Base-by-base conservation (phyloP, 2,329 filamentous ascomycete genomes). In the Trichoderma sp. region DNA sequence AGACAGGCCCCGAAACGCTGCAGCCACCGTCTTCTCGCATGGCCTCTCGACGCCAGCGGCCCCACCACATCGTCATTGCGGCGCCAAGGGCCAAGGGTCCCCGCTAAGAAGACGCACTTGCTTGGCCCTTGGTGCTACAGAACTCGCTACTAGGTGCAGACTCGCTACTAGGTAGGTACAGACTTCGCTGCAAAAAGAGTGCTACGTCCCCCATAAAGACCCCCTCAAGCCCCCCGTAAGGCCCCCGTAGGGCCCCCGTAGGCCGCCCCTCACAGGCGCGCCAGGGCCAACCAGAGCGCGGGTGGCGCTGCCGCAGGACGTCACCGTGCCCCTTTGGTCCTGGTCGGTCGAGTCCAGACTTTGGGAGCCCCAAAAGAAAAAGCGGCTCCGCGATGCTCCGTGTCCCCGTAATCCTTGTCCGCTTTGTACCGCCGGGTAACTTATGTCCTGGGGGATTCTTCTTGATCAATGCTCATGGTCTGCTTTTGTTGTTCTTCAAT, bases 321-420 rank as follows among this genome's bases (percentile, higher is more conserved):
- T 75, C 74, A 75, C 74, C 71, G 73, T 69, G 51, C 73, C 72
- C 70, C 70, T 70, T 71, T 67, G 36, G 60, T 34, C 72, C 73
- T 74, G 74, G 73, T 47, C 74, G 66, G 39, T 56, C 28, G 71
- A 67, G 73, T 75, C 74, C 62, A 75, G 74, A 76, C 69, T 58
- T 71, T 71, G 43, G 24, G 30, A 36, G 32, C 61, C 69, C 69
- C 47, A 71, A 58, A 71, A 60, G 47, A 57, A 64, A 71, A 64
- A 71, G 60, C 61, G 69, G 61, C 34, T 71, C 69, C 58, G 60
- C 60, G 43, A 70, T 70, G 58, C 58, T 69, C 64, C 64, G 57
- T 62, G 67, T 61, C 36, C 21, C 26, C 36, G 7, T 26, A 18
- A 65, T 60, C 69, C 69, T 12, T 71, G 65, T 26, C 24, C 15